Evolutionary conservation across 441 rosid genomes (phyloP).

Genomic region (Euphorbia celastroides): DNA sequence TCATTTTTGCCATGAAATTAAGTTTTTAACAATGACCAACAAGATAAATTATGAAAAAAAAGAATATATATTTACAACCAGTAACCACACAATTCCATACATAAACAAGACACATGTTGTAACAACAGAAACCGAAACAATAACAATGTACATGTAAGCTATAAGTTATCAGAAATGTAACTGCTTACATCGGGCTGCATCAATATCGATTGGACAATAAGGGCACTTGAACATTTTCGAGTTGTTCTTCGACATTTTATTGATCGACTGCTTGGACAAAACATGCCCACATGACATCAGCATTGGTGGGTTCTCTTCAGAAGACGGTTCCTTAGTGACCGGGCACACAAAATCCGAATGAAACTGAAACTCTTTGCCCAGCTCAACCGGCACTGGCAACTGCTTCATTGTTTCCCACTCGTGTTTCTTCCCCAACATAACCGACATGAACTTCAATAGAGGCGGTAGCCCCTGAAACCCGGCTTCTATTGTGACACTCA

Average conservation of each 20-base stretch:
- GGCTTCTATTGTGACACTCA: slow-evolving; percentile 41
- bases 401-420: slow-evolving; percentile 51
- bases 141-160: neutral
- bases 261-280: slow-evolving; percentile 45
- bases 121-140: slow-evolving; percentile 4
- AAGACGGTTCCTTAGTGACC: slow-evolving; percentile 45
- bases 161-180: slow-evolving; percentile 25
- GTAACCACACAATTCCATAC: too few relatives aligned
- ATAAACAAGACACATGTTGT: too few relatives aligned
- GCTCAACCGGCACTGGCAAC: slow-evolving; percentile 41
- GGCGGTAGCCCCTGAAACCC: slow-evolving; percentile 43
- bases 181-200: slow-evolving; percentile 31
- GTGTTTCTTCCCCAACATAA: slow-evolving; percentile 39
- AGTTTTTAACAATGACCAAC: too few relatives aligned
- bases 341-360: slow-evolving; percentile 51
- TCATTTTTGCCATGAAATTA: too few relatives aligned
- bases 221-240: slow-evolving; percentile 45
- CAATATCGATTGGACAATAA: slow-evolving; percentile 38
- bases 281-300: slow-evolving; percentile 49
- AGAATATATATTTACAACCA: too few relatives aligned
- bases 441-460: slow-evolving; percentile 40
- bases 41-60: too few relatives aligned
- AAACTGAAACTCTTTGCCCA: slow-evolving; percentile 43
- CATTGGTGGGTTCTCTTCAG: slow-evolving; percentile 45
- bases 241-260: slow-evolving; percentile 44